Evolutionary conservation across 129 eudicot species (phyloP).

Genomic region (Saposhnikovia divaricata): DNA sequence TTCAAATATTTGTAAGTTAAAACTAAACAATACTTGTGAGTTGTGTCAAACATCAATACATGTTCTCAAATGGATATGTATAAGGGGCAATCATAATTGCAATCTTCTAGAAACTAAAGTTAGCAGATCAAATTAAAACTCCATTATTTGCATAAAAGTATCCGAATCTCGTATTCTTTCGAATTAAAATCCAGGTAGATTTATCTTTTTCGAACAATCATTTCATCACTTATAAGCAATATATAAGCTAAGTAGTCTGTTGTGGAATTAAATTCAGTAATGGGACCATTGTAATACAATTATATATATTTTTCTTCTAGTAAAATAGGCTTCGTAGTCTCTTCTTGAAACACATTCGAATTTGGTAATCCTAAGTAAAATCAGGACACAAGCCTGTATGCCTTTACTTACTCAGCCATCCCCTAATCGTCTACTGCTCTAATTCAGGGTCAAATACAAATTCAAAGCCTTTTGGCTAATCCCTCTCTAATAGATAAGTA

Average conservation of each 20-base stretch:
- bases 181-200: background rate
- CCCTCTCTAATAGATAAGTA: too few species aligned
- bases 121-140: background rate
- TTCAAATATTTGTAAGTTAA: too few species aligned
- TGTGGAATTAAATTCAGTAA: background rate
- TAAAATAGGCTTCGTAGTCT: background rate
- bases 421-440: too few species aligned
- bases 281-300: conserved; percentile 1
- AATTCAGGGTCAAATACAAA: too few species aligned
- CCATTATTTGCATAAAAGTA: background rate
- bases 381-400: too few species aligned
- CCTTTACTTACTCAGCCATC: too few species aligned
- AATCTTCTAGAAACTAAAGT: background rate
- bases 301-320: background rate
- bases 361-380: too few species aligned
- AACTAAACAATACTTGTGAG: background rate
- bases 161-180: background rate
- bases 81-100: background rate
- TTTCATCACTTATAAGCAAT: background rate
- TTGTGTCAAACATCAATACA: too few species aligned
- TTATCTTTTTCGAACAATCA: background rate
- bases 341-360: too few species aligned
- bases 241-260: conserved; percentile 3
- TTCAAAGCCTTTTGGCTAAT: too few species aligned
- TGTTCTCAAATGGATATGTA: background rate